Percentiles rank a stretch among this genome's conserved stretches.
These are phyloP conservation scores for Bjerkandera adusta DNA, from an alignment of 1,284 basidiomycete species.

Conservation along the genomic window DNA sequence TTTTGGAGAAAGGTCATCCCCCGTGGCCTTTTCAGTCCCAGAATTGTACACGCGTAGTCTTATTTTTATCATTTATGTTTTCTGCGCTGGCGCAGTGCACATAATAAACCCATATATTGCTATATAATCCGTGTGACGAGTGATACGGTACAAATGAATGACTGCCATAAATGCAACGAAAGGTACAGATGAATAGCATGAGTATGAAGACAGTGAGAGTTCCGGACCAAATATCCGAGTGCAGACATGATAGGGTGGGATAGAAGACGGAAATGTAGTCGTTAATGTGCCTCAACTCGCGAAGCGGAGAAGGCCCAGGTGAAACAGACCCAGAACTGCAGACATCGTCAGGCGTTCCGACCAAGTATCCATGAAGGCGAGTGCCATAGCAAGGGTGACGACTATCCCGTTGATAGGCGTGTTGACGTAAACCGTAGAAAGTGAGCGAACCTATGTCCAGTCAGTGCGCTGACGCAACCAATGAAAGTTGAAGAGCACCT, in stretches of 20 bases:
- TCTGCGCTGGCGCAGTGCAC: neutral
- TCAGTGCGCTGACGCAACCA: neutral
- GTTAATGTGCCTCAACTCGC: slow-evolving; percentile 13
- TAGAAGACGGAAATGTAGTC: neutral
- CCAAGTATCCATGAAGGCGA: slow-evolving; percentile 46
- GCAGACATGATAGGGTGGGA: neutral
- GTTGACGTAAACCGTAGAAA: slow-evolving; percentile 31
- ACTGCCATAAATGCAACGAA: neutral
- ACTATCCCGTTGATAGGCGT: slow-evolving; percentile 16
- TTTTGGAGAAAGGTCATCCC: slow-evolving; percentile 6
- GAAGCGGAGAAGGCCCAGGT: slow-evolving; percentile 31
- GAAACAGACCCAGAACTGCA: slow-evolving; percentile 36
- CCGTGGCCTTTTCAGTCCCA: neutral
- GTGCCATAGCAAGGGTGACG: slow-evolving; percentile 28
- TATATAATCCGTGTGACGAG: neutral
- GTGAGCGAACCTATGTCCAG: slow-evolving; percentile 28
- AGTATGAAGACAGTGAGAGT: neutral
- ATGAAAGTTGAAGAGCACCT: slow-evolving; percentile 34
- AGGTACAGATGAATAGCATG: neutral
- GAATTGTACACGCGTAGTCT: no score
- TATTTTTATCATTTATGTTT: no score
- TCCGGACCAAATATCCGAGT: neutral
- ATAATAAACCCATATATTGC: neutral
- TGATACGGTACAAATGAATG: neutral
- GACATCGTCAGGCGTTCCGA: slow-evolving; percentile 39